A percentile compares a stretch with the other conserved stretches of the same genome.
Evolutionary conservation across 2,329 filamentous ascomycete genomes (phyloP).

Genomic region (Tolypocladium endophyticum): DNA sequence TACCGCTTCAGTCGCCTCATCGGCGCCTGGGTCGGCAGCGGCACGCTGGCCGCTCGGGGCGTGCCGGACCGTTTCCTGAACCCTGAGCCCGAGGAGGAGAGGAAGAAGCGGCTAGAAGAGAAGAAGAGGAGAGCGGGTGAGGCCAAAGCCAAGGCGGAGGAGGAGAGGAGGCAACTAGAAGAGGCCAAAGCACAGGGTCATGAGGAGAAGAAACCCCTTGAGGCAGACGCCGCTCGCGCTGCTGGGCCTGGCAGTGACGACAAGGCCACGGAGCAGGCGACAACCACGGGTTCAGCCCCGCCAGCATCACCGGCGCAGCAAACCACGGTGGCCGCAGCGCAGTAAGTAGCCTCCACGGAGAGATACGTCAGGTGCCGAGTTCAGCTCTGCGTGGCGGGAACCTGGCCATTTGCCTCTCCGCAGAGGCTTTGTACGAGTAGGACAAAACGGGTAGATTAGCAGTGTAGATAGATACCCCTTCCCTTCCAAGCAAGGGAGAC

Average conservation of each 20-base stretch:
- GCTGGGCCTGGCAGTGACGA: neutral
- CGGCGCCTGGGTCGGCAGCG: conserved; percentile 72
- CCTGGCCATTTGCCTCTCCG: too few relatives aligned
- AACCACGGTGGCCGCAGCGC: neutral
- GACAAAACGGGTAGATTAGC: neutral
- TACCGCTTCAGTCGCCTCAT: conserved; percentile 75
- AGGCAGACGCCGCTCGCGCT: neutral
- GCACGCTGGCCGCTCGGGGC: conserved; percentile 54
- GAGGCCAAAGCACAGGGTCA: conserved; percentile 3
- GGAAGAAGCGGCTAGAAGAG: conserved; percentile 9
- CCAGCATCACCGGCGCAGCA: neutral
- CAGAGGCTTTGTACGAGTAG: neutral
- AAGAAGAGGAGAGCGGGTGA: conserved; percentile 7
- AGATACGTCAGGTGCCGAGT: neutral
- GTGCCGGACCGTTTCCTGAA: conserved; percentile 68
- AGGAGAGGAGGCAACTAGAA: conserved; percentile 4
- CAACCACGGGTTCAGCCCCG: neutral
- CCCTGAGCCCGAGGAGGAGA: conserved; percentile 17
- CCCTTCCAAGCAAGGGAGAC: neutral
- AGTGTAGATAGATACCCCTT: neutral
- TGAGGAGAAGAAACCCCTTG: neutral
- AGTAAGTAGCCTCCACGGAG: neutral
- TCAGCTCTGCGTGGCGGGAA: neutral
- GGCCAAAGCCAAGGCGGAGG: neutral
- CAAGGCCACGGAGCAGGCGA: neutral